Evolutionary conservation across 2,329 filamentous ascomycete species (phyloP).

Genomic region (Colletotrichum sublineola): DNA sequence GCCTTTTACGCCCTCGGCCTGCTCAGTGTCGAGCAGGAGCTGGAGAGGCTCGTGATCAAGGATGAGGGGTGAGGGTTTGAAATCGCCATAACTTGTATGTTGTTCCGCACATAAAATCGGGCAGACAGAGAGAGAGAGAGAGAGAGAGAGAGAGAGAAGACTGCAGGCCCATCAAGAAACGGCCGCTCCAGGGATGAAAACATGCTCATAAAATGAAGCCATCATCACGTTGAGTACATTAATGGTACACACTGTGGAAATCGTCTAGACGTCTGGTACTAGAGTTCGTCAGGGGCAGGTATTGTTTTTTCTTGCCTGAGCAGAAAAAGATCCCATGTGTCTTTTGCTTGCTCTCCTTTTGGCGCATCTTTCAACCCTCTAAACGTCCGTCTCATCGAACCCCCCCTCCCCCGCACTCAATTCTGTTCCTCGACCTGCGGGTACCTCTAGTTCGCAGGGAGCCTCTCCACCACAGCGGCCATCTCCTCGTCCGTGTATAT

Average conservation of each 20-base stretch:
- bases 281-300: conserved; percentile 21
- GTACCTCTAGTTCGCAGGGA: conserved; percentile 72
- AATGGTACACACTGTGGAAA: conserved; percentile 38
- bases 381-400: not conserved
- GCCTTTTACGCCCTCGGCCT: conserved; percentile 84
- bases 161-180: not conserved
- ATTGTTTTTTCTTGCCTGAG: not conserved
- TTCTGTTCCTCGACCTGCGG: conserved; percentile 9
- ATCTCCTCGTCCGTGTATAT: conserved; percentile 99
- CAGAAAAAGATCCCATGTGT: conserved; percentile 6
- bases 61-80: conserved; percentile 46
- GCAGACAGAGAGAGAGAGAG: not conserved
- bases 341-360: conserved; percentile 15
- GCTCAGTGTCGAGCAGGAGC: conserved; percentile 81
- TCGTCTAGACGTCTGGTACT: conserved; percentile 32
- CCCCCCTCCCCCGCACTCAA: not conserved
- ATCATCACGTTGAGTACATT: conserved; percentile 43
- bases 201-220: not conserved
- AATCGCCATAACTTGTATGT: not conserved
- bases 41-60: conserved; percentile 72
- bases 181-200: not conserved
- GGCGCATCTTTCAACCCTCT: not conserved
- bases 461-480: conserved; percentile 88
- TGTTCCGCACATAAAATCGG: not conserved
- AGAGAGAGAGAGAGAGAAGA: too few relatives aligned